phyloP scores from a whole-genome alignment of 2,329 filamentous ascomycete species.

The Monilinia fructicola region DNA sequence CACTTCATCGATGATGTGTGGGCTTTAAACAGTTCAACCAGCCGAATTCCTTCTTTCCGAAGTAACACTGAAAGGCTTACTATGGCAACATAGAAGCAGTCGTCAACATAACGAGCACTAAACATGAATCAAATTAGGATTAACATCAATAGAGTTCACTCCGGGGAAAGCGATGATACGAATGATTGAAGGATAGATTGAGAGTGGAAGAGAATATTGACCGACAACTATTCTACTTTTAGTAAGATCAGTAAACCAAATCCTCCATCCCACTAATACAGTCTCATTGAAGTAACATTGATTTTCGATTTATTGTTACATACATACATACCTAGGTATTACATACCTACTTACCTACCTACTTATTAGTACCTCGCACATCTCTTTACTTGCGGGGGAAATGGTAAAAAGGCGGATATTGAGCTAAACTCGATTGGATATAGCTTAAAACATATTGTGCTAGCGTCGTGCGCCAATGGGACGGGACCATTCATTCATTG shows the following conservation, averaged over 20 bases:
- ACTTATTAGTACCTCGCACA: background rate
- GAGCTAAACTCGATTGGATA: background rate
- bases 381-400: background rate
- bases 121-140: background rate
- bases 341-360: too few relatives aligned
- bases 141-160: background rate
- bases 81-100: conserved; percentile 1
- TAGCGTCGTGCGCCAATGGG: conserved; percentile 10
- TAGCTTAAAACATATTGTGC: background rate
- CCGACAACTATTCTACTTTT: too few relatives aligned
- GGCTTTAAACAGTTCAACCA: background rate
- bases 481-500: background rate
- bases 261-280: background rate
- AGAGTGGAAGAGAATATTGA: background rate
- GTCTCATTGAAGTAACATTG: background rate
- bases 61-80: background rate
- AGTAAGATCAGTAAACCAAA: background rate
- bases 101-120: background rate
- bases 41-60: background rate
- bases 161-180: background rate
- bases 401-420: background rate
- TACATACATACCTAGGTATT: too few relatives aligned
- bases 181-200: background rate
- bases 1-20: conserved; percentile 8
- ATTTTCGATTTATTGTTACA: too few relatives aligned